Evolutionary conservation across 768 basidiomycete genomes (phyloP), one percentile per base, ranked within the genome.

Genomic region (Leucosporidium yakuticum): DNA sequence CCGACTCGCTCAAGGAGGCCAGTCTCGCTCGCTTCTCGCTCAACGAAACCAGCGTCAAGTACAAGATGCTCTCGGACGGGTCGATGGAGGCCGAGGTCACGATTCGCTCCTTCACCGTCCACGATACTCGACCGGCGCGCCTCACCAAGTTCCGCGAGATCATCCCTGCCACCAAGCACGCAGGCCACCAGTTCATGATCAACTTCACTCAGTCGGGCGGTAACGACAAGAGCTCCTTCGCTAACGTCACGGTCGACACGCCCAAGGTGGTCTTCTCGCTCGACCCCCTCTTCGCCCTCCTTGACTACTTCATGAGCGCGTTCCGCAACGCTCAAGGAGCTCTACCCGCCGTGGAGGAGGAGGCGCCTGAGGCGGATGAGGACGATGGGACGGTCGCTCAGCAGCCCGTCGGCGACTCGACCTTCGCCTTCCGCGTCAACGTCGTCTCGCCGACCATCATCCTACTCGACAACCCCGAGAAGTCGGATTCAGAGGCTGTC

Each of bases 231-330:
- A 81, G 86, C 48, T 82, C 89, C 5, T 81, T 91, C n/a, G 87
- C 86, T 9, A 83, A 98, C 64, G 80, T 95, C 44, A 91, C 90
- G 1, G 82, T 99, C 34, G 96, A 99, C 75, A 91, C 91, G 27
- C 96, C 96, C 8, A 85, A 88, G 76, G 82, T 98, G 74, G 89
- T 98, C 66, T 90, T 99, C 75, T 88, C 95, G 2, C 82, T 95
- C 25, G 91, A 97, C 69, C 95, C 92, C 2, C 83, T 98, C 60
- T 88, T 94, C 73, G 87, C 90, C 0, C 80, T 99, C n/a, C 79
- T 92, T 36, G 85, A 87, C 60, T 98, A 96, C 79, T 89, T 93
- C 74, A 83, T 83, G 53, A 86, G 84, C 72, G 82, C 86, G 0
- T 83, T 84, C 74, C 74, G 75, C 67, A 67, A 64, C 31, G 51